Percentiles rank a stretch among this genome's conserved stretches.
Evolutionary conservation across 176 grass and related monocot species (phyloP).

Genomic region (Tillandsia fasciculata): DNA sequence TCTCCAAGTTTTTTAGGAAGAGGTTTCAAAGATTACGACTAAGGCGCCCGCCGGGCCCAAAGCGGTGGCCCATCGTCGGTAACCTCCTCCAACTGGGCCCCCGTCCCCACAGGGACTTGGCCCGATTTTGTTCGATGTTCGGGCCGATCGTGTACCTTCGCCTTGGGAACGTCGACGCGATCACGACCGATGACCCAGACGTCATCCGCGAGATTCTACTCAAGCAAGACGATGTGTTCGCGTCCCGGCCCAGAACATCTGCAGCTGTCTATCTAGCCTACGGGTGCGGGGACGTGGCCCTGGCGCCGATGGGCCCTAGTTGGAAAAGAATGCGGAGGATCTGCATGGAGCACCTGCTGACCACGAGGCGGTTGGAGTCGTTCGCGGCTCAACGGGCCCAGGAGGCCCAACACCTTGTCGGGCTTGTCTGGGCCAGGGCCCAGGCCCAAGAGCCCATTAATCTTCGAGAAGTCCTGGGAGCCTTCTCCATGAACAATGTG

Average conservation of each 20-base stretch:
- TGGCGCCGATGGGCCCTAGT: conserved; percentile 60
- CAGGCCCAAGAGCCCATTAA: conserved; percentile 41
- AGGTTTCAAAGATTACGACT: conserved; percentile 27
- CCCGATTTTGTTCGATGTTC: conserved; percentile 53
- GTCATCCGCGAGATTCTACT: conserved; percentile 89
- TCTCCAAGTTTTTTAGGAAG: conserved; percentile 27
- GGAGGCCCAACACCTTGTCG: conserved; percentile 58
- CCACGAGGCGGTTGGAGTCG: conserved; percentile 57
- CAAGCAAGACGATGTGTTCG: conserved; percentile 75
- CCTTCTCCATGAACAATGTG: conserved; percentile 94
- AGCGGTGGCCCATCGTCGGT: conserved; percentile 62
- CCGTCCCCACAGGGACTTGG: conserved; percentile 85
- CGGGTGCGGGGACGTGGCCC: conserved; percentile 57
- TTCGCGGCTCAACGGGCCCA: conserved; percentile 50
- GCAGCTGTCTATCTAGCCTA: conserved; percentile 75
- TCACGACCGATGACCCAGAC: conserved; percentile 79
- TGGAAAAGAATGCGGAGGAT: conserved; percentile 87
- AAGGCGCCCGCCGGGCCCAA: conserved; percentile 75
- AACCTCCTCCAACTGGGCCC: conserved; percentile 68
- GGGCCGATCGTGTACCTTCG: conserved; percentile 86
- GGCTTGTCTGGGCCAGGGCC: conserved; percentile 47
- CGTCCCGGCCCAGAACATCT: conserved; percentile 65
- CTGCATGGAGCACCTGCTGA: conserved; percentile 88
- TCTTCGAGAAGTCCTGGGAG: conserved; percentile 63
- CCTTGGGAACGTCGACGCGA: conserved; percentile 66